These are phyloP conservation scores for Globisporangium cystogenes DNA, from an alignment of 352 stramenopile species.

Conservation along the genomic window DNA sequence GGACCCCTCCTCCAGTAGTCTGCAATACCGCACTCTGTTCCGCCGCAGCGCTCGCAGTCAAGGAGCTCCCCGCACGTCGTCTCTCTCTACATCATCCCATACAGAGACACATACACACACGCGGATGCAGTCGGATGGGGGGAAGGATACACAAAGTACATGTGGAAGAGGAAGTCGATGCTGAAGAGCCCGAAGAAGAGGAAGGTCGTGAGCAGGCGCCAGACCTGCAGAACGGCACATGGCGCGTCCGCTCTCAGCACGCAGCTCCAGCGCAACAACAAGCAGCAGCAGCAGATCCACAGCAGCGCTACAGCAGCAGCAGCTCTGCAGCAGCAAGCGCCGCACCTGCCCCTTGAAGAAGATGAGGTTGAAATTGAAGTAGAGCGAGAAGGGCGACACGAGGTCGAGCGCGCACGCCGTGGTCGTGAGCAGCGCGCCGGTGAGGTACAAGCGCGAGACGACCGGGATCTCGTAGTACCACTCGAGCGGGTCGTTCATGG, in stretches of 20 bases:
- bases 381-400: slow-evolving; percentile 95
- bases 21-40: slow-evolving; percentile 88
- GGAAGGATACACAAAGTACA: slow-evolving; percentile 96
- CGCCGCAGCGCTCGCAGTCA: background rate
- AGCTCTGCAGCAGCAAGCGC: background rate
- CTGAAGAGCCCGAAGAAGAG: slow-evolving; percentile 99
- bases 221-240: slow-evolving; percentile 83
- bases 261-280: too few relatives aligned
- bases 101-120: slow-evolving; percentile 3
- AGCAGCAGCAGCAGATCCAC: too few relatives aligned
- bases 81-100: background rate
- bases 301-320: slow-evolving; percentile 2
- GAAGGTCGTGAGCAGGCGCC: slow-evolving; percentile 97
- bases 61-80: background rate
- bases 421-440: slow-evolving; percentile 96
- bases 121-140: slow-evolving; percentile 20
- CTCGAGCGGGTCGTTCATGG: slow-evolving; percentile 86
- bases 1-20: slow-evolving; percentile 97
- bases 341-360: slow-evolving; percentile 94
- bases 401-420: slow-evolving; percentile 95
- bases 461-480: slow-evolving; percentile 99
- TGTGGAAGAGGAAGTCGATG: slow-evolving; percentile 99
- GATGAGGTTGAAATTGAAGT: slow-evolving; percentile 95
- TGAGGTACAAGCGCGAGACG: slow-evolving; percentile 98
- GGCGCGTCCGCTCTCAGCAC: too few relatives aligned